Percentiles rank a stretch among this genome's conserved stretches.
Evolutionary conservation across 2,329 filamentous ascomycete genomes (phyloP).

Genomic region (Fusarium fujikuroi): DNA sequence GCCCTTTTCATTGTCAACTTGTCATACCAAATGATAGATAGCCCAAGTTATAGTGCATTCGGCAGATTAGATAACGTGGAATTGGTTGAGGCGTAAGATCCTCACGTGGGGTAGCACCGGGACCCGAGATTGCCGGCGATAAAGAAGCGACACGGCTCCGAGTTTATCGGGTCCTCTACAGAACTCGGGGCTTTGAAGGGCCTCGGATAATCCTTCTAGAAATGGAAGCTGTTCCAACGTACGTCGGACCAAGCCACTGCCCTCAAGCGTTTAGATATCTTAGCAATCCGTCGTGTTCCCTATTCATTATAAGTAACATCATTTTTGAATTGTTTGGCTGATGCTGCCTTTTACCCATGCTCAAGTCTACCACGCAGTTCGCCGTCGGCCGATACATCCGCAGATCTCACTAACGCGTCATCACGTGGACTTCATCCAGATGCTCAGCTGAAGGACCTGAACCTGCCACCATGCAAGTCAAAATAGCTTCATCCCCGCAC

Average conservation of each 20-base stretch:
- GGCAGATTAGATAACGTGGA: not conserved
- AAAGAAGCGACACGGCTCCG: not conserved
- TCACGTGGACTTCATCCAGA: not conserved
- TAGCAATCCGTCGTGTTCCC: not conserved
- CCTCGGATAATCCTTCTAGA: not conserved
- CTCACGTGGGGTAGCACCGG: not conserved
- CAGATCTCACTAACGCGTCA: not conserved
- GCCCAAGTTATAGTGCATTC: not conserved
- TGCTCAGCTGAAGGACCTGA: not conserved
- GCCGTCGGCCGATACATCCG: not conserved
- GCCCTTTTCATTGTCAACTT: slow-evolving; percentile 16
- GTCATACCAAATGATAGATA: slow-evolving; percentile 7
- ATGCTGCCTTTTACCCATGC: not conserved
- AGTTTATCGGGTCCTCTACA: not conserved
- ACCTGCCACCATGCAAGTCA: not conserved
- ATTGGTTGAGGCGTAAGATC: not conserved
- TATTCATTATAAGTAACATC: too few relatives aligned
- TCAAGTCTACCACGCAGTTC: not conserved
- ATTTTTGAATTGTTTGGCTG: not conserved
- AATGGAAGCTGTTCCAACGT: not conserved
- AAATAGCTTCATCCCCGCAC: not conserved
- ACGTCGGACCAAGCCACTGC: too few relatives aligned
- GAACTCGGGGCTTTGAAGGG: not conserved
- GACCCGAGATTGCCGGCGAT: not conserved
- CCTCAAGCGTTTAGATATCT: too few relatives aligned